phyloP scores from a whole-genome alignment of 108 stramenopile genomes.

The Skeletonema menzelii region DNA sequence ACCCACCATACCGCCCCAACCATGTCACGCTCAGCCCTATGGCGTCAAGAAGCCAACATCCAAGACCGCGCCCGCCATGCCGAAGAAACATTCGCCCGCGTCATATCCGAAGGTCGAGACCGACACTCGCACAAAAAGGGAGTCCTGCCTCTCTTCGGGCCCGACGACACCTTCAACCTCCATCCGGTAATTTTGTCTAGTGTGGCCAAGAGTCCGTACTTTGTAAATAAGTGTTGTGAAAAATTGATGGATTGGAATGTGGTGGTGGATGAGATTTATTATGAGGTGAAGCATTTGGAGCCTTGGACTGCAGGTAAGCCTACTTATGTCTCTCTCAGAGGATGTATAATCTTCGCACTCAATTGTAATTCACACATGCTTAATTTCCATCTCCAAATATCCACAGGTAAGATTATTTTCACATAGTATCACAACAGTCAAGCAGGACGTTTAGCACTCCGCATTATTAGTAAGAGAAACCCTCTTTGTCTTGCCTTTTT shows the following conservation, averaged over 20 bases:
- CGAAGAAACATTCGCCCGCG: conserved; percentile 61
- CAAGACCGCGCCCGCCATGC: conserved; percentile 73
- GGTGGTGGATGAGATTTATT: conserved; percentile 92
- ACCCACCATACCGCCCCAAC: too few species aligned
- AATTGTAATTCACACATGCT: neutral
- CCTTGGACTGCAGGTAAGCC: conserved; percentile 87
- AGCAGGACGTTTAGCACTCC: too few species aligned
- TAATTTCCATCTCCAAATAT: neutral
- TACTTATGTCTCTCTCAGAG: neutral
- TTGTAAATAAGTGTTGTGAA: conserved; percentile 73
- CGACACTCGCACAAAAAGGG: conserved; percentile 50
- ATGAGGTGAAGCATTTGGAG: conserved; percentile 89
- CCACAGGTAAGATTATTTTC: conserved; percentile 11
- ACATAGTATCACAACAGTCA: neutral
- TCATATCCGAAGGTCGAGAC: conserved; percentile 73
- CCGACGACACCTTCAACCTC: conserved; percentile 88
- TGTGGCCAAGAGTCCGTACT: conserved; percentile 84
- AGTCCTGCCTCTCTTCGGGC: conserved; percentile 68
- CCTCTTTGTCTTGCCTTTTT: neutral
- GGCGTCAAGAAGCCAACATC: conserved; percentile 82
- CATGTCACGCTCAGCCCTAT: conserved; percentile 85
- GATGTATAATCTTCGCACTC: neutral
- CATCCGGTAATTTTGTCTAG: conserved; percentile 90
- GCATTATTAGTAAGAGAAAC: conserved; percentile 13
- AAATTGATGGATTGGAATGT: conserved; percentile 84